Evolutionary conservation across 768 basidiomycete species (phyloP).

Genomic region (Favolaschia claudopus): DNA sequence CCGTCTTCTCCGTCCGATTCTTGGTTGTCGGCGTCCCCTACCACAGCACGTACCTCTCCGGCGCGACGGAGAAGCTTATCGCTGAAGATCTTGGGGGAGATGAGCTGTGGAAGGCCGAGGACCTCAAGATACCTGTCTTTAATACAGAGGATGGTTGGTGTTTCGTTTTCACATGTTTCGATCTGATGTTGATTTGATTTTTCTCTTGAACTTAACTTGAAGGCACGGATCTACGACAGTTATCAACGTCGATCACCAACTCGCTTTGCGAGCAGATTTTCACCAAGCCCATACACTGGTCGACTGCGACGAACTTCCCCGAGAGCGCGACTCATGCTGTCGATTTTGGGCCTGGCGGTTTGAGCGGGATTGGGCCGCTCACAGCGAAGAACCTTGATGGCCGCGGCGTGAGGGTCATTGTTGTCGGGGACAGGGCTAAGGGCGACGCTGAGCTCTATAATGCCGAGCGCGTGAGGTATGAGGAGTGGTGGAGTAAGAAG

Average conservation of each 20-base stretch:
- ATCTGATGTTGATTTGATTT: slow-evolving; percentile 23
- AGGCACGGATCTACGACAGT: slow-evolving; percentile 86
- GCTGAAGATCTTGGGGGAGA: slow-evolving; percentile 78
- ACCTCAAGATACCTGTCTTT: slow-evolving; percentile 85
- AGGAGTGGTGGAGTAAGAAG: slow-evolving; percentile 92
- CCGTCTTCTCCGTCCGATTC: slow-evolving; percentile 92
- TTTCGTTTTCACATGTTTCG: slow-evolving; percentile 15
- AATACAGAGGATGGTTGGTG: slow-evolving; percentile 90
- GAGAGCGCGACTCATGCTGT: slow-evolving; percentile 91
- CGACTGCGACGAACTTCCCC: slow-evolving; percentile 88
- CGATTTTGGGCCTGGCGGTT: slow-evolving; percentile 96
- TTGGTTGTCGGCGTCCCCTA: slow-evolving; percentile 96
- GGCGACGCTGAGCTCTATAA: slow-evolving; percentile 89
- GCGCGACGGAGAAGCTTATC: slow-evolving; percentile 77
- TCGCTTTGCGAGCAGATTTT: slow-evolving; percentile 95
- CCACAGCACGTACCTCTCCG: slow-evolving; percentile 86
- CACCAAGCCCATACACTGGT: slow-evolving; percentile 92
- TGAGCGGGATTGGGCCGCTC: slow-evolving; percentile 91
- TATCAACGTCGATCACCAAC: slow-evolving; percentile 77
- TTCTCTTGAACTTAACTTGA: too few relatives aligned
- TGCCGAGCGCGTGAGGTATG: slow-evolving; percentile 67
- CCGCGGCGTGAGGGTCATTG: slow-evolving; percentile 88
- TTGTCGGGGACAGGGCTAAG: slow-evolving; percentile 90
- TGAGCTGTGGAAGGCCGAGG: slow-evolving; percentile 76
- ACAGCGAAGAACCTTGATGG: slow-evolving; percentile 93